Evolutionary conservation across 2,329 filamentous ascomycete genomes (phyloP).

Genomic region (Acephala macrosclerotiorum): DNA sequence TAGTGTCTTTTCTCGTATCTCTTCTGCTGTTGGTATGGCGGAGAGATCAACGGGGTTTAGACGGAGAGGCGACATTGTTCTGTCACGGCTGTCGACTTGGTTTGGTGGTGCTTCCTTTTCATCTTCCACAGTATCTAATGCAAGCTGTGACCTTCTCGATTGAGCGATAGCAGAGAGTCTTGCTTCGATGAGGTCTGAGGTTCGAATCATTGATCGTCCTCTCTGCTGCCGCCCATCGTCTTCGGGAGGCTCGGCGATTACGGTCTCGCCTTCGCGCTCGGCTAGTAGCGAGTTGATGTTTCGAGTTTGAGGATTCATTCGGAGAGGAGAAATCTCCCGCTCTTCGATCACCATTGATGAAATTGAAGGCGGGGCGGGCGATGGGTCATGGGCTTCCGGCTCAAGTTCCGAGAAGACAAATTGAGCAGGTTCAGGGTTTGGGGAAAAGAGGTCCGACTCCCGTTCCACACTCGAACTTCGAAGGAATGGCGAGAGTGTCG

Average conservation of each 20-base stretch:
- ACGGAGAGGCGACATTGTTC: constrained; percentile 26
- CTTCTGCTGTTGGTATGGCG: not conserved
- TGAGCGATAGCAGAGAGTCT: constrained; percentile 21
- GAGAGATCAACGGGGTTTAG: constrained; percentile 14
- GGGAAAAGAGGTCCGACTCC: no score
- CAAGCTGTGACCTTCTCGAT: not conserved
- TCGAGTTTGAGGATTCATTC: constrained; percentile 18
- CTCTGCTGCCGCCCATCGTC: constrained; percentile 10
- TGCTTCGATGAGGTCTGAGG: constrained; percentile 31
- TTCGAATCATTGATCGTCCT: constrained; percentile 34
- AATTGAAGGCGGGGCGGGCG: constrained; percentile 12
- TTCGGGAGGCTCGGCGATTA: not conserved
- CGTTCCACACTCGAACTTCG: not conserved
- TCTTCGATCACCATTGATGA: not conserved
- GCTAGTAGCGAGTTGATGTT: constrained; percentile 23
- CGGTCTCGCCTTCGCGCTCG: constrained; percentile 1
- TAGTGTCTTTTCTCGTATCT: not conserved
- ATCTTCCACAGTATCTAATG: constrained; percentile 17
- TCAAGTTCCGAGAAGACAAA: no score
- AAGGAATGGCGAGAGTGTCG: not conserved
- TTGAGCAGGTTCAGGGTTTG: no score
- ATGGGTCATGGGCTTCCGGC: no score
- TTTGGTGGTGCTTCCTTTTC: not conserved
- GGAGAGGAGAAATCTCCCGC: constrained; percentile 16
- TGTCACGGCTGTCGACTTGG: not conserved